Base-by-base conservation (phyloP, 768 basidiomycete species). In the Boletus pseudo-olivaceus region DNA sequence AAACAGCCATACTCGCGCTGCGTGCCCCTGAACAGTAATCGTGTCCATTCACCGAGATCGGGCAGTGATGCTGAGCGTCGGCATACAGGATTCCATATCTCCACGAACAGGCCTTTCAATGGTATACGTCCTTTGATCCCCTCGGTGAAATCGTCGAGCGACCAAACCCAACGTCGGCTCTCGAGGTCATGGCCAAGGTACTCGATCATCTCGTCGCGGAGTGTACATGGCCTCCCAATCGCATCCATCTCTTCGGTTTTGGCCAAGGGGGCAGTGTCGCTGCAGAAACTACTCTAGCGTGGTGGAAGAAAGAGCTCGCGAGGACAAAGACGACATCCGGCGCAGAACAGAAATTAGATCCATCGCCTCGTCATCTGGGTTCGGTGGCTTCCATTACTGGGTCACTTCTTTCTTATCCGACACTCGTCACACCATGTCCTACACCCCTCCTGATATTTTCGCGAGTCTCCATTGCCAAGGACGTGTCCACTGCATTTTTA, bases 171-270 rank as follows among this genome's bases (percentile, higher is more conserved):
- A 84, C 85, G 0, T 65, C 79, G 1, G 85, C 84, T 0, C 75
- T 93, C 51, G 74, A 82, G 8, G 71, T 83, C 35, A 70, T 94
- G 33, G 66, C 65, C 12, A 73, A 72, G 23, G 71, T 85, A 44
- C 54, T 91, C 49, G 68, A 74, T 3, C 77, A 90, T 61, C 80
- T 95, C 48, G 75, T 74, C 17, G 60, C 69, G 5, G 79, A 81
- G 38, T 89, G 85, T 62, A 58, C 70, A 1, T 97, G 93, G 93
- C 74, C 83, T 7, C 62, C 77, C 0, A 54, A 80, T 10, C 75
- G 79, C n/a, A 86, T 97, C 38, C 93, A 97, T 66, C 65, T 93
- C 43, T 89, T 95, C 53, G 93, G 93, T 3, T 97, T 91, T 58
- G 89, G 81, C 0, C 93, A 97, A 68, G 93, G 93, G 1, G 94